phyloP scores from a whole-genome alignment of 1,284 basidiomycete genomes.

The Heterobasidion irregulare region DNA sequence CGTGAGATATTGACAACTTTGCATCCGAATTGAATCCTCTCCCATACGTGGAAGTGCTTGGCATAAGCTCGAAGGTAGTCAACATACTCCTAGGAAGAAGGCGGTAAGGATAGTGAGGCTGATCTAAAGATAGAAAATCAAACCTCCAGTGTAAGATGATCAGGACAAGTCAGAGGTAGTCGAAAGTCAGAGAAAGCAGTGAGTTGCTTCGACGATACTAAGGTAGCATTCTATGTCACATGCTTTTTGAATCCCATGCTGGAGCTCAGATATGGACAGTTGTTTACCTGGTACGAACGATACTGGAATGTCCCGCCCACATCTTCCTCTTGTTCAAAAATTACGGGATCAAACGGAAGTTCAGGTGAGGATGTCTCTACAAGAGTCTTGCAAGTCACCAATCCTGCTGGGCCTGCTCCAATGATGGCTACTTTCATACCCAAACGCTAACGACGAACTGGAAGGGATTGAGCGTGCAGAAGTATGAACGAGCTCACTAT shows the following conservation, averaged over 20 bases:
- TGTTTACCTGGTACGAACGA: conserved; percentile 29
- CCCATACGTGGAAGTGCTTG: conserved; percentile 33
- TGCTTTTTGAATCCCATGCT: not conserved
- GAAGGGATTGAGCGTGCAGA: too few relatives aligned
- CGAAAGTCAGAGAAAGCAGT: conserved; percentile 62
- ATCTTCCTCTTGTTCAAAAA: conserved; percentile 53
- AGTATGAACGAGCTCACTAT: too few relatives aligned
- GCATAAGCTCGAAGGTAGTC: conserved; percentile 49
- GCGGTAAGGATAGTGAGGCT: not conserved
- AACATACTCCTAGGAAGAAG: conserved; percentile 37
- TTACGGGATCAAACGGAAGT: conserved; percentile 38
- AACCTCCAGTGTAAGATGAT: conserved; percentile 49
- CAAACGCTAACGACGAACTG: too few relatives aligned
- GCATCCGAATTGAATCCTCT: conserved; percentile 34
- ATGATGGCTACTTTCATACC: conserved; percentile 23
- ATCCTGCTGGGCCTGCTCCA: conserved; percentile 53
- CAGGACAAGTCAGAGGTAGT: conserved; percentile 38
- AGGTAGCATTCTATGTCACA: conserved; percentile 38
- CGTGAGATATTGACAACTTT: conserved; percentile 34
- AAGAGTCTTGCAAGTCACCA: conserved; percentile 53
- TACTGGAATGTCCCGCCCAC: conserved; percentile 57
- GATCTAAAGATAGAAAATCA: not conserved
- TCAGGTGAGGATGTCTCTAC: conserved; percentile 31
- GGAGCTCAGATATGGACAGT: not conserved
- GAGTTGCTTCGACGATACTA: conserved; percentile 55